A percentile compares a stretch with the other conserved stretches of the same genome.
Conservation (phyloP, 2,329 filamentous ascomycete species). For the Fusarium equiseti region DNA sequence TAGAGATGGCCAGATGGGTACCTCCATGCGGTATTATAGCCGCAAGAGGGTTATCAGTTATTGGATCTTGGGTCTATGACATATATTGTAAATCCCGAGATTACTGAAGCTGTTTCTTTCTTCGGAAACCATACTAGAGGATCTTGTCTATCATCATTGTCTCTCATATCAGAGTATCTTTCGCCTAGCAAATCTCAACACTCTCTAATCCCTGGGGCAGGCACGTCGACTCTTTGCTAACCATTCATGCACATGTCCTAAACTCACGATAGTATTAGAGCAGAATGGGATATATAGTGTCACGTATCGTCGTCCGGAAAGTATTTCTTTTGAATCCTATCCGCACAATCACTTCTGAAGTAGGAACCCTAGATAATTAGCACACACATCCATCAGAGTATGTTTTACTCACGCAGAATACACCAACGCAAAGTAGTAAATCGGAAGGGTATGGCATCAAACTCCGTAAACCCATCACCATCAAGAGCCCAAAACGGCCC, state of each 20-base stretch:
- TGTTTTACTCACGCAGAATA: conserved; percentile 59
- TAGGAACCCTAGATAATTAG: conserved; percentile 57
- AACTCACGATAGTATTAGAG: not conserved
- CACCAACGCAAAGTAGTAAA: conserved; percentile 66
- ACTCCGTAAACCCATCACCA: conserved; percentile 65
- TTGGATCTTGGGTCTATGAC: not conserved
- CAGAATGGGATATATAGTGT: conserved; percentile 24
- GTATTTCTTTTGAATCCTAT: conserved; percentile 65
- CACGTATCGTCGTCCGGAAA: conserved; percentile 68
- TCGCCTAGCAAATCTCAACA: too few species aligned
- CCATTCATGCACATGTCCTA: not conserved
- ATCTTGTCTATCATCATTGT: not conserved
- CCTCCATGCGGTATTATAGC: not conserved
- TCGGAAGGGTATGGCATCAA: conserved; percentile 68
- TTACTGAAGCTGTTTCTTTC: not conserved
- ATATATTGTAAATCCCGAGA: not conserved
- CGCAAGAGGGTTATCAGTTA: not conserved
- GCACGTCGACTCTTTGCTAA: not conserved
- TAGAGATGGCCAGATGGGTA: not conserved
- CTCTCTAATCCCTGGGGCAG: not conserved
- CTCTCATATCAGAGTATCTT: not conserved
- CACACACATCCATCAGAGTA: conserved; percentile 5
- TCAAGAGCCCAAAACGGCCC: conserved; percentile 70
- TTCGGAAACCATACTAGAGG: accelerated
- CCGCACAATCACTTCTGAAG: conserved; percentile 58